Base-by-base conservation (phyloP, 352 stramenopile species). In the Phytophthora nicotianae region DNA sequence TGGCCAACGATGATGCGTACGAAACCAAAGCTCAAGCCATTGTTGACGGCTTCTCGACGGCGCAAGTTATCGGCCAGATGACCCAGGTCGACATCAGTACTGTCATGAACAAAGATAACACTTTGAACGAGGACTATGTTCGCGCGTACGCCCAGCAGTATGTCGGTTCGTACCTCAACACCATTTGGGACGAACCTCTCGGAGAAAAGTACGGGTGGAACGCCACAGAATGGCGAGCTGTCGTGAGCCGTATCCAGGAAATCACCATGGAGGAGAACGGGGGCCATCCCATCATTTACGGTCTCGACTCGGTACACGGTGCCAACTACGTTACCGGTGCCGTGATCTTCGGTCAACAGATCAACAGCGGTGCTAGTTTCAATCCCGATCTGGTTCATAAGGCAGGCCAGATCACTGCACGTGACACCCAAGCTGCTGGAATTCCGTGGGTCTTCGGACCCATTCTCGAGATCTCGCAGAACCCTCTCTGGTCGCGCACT, bases 361-460 rank as follows among this genome's bases (percentile, higher is more conserved):
- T 98, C 65, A 96, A 96, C 43, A 62, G 83, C 6, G 92, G 85
- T 0, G 84, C 92, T 1, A 91, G 86, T 11, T 98, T 97, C 73
- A 96, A 97, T 61, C 66, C 73, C 0, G 75, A 80, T 1, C 48
- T 95, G 5, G 80, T 85, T 7, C 76, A 83, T 43, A 45, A 75
- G 9, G 83, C 90, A 26, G 90, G 88, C 2, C 62, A 62, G 4
- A 78, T 93, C 38, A 90, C 86, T 14, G 88, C 75, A 27, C 75
- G 81, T 8, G 92, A 98, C 59, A 97, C 89, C 0, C 61, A 81
- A 19, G 87, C 86, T 6, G 90, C 81, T 0, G 92, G 89, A 0
- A 90, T 97, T 20, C 74, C 76, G 3, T 98, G 90, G 90, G 54
- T 98, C 1, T 98, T 97, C 67, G 75, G 74, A 17, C 92, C 92